phyloP scores from a whole-genome alignment of 495 filamentous ascomycete species.

The Trichoderma gamsii region DNA sequence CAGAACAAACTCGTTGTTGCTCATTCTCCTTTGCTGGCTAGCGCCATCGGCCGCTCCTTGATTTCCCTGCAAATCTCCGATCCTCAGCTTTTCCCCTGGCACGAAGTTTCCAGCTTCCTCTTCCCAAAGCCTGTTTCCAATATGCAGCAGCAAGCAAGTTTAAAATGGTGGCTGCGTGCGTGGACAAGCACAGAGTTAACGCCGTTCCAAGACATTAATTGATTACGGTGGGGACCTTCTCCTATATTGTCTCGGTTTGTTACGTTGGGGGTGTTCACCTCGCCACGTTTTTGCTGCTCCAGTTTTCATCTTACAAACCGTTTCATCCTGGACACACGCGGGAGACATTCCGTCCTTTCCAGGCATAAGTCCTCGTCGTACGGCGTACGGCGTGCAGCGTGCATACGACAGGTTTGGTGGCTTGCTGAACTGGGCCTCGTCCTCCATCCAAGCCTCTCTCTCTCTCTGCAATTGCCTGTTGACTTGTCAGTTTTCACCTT shows the following conservation, averaged over 20 bases:
- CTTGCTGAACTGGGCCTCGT: not conserved
- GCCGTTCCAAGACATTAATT: constrained; percentile 10
- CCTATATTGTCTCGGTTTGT: constrained; percentile 6
- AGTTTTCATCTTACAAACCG: constrained; percentile 18
- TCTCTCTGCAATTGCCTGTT: not conserved
- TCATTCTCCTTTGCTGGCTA: not conserved
- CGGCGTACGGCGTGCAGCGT: no score
- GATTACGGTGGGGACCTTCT: not conserved
- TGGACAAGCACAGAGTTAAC: not conserved
- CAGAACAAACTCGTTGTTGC: not conserved
- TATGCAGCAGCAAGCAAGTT: not conserved
- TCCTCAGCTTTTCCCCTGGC: not conserved
- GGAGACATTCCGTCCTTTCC: no score
- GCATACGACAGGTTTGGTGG: not conserved
- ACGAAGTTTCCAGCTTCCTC: not conserved
- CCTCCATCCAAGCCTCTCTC: no score
- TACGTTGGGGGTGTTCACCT: not conserved
- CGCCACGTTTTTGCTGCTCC: not conserved
- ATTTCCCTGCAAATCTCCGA: constrained; percentile 16
- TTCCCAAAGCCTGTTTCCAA: constrained; percentile 7
- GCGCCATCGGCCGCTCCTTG: constrained; percentile 12
- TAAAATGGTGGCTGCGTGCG: not conserved
- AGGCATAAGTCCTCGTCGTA: no score
- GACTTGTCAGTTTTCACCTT: constrained; percentile 5
- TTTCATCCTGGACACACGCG: not conserved